phyloP scores from a whole-genome alignment of 2,329 filamentous ascomycete genomes.

The Aspergillus clavatus region DNA sequence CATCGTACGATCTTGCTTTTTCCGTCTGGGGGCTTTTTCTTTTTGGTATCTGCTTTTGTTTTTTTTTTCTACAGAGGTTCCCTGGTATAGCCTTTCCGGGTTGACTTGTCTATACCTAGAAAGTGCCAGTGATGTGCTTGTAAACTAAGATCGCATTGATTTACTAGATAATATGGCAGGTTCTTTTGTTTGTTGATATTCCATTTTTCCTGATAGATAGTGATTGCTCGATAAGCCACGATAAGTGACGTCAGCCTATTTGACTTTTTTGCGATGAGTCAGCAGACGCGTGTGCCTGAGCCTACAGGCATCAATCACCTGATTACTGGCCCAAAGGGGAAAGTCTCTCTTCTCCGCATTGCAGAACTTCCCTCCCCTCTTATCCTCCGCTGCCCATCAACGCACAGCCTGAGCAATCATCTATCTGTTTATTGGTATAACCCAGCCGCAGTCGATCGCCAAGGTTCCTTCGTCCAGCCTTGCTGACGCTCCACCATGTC shows the following conservation, averaged over 20 bases:
- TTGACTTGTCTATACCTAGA: slow-evolving; percentile 27
- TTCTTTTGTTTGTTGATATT: no score
- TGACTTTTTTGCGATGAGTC: slow-evolving; percentile 4
- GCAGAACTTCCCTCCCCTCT: slow-evolving; percentile 4
- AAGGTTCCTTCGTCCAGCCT: background rate
- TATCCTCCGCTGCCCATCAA: background rate
- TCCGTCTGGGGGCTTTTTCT: slow-evolving; percentile 20
- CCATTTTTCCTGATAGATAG: no score
- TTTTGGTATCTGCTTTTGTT: slow-evolving; percentile 14
- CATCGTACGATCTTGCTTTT: slow-evolving; percentile 17
- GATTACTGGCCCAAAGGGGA: slow-evolving; percentile 12
- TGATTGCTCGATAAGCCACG: background rate
- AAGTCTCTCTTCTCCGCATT: slow-evolving; percentile 17
- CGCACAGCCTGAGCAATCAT: slow-evolving; percentile 1
- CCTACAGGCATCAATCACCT: slow-evolving; percentile 13
- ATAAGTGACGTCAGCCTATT: slow-evolving; percentile 9
- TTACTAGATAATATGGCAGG: slow-evolving; percentile 11
- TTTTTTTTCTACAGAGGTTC: slow-evolving; percentile 8
- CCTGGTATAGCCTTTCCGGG: slow-evolving; percentile 11
- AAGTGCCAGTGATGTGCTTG: slow-evolving; percentile 17
- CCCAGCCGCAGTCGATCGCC: slow-evolving; percentile 9
- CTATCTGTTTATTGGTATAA: background rate
- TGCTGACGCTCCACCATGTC: slow-evolving; percentile 15
- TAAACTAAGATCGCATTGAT: slow-evolving; percentile 21
- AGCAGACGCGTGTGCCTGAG: slow-evolving; percentile 4